Percentiles rank a stretch among this genome's conserved stretches.
Evolutionary conservation across 1,284 basidiomycete species (phyloP).

Genomic region (Pulveroboletus sp.): DNA sequence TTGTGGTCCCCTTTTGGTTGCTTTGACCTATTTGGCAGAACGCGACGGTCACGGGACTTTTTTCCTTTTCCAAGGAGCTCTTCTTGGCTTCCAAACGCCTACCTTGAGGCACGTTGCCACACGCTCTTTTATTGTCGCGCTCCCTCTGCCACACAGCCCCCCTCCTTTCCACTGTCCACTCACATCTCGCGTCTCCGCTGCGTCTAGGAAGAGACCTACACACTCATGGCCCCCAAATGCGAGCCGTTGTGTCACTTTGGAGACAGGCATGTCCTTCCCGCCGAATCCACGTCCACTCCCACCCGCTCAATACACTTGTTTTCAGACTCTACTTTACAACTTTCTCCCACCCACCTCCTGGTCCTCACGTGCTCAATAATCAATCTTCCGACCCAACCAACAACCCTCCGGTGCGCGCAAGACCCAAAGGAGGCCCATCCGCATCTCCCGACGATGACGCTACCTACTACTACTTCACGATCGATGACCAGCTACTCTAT

Average conservation of each 20-base stretch:
- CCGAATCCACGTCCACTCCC: background rate
- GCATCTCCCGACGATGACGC: constrained; percentile 64
- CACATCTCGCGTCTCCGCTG: background rate
- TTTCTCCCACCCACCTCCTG: constrained; percentile 68
- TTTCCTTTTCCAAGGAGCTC: constrained; percentile 32
- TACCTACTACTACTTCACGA: constrained; percentile 80
- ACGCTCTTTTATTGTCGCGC: constrained; percentile 27
- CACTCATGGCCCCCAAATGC: constrained; percentile 50
- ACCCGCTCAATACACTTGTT: constrained; percentile 7
- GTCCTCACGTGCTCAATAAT: constrained; percentile 58
- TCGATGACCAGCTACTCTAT: constrained; percentile 91
- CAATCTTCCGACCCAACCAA: constrained; percentile 46
- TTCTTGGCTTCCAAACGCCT: constrained; percentile 21
- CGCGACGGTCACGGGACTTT: constrained; percentile 35
- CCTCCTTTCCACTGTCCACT: constrained; percentile 1
- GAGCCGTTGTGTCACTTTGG: constrained; percentile 74
- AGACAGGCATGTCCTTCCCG: constrained; percentile 51
- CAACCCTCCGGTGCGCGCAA: constrained; percentile 57
- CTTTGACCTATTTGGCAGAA: constrained; percentile 26
- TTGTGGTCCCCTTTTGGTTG: constrained; percentile 8
- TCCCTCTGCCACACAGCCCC: constrained; percentile 3
- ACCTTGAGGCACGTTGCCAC: constrained; percentile 34
- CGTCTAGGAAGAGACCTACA: background rate
- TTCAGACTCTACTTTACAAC: constrained; percentile 78
- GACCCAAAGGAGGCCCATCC: constrained; percentile 52